Percentiles rank a stretch among this genome's conserved stretches.
Evolutionary conservation across 2,329 filamentous ascomycete species (phyloP).

Genomic region (Colletotrichum destructivum): DNA sequence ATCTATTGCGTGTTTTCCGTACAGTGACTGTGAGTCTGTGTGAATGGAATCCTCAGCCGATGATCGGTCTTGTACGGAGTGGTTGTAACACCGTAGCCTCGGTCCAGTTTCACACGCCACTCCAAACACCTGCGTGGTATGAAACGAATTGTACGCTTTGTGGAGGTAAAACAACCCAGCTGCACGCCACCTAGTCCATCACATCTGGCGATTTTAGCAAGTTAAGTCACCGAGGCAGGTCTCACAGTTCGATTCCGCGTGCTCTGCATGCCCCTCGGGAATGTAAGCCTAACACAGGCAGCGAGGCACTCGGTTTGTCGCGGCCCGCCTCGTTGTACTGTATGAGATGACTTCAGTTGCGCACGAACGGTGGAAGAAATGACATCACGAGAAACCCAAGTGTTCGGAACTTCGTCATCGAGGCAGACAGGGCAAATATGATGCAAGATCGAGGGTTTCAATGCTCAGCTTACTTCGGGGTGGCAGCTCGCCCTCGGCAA

Average conservation of each 20-base stretch:
- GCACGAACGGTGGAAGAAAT: slow-evolving; percentile 4
- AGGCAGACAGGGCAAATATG: slow-evolving; percentile 2
- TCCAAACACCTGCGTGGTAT: not conserved
- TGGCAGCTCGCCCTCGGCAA: not conserved
- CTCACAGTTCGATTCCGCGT: not conserved
- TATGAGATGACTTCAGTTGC: not conserved
- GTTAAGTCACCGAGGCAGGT: not conserved
- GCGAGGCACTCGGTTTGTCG: not conserved
- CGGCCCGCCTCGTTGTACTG: not conserved
- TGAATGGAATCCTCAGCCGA: not conserved
- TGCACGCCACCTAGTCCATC: no score
- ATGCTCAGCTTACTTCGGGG: no score
- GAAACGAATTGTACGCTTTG: not conserved
- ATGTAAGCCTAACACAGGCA: not conserved
- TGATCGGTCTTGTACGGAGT: slow-evolving; percentile 1
- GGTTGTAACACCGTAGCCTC: not conserved
- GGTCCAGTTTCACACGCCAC: slow-evolving; percentile 16
- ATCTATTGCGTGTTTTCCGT: no score
- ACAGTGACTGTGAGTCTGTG: no score
- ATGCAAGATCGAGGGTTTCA: not conserved
- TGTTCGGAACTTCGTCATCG: slow-evolving; percentile 25
- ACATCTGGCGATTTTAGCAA: not conserved
- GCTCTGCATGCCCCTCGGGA: no score
- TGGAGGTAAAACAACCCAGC: no score
- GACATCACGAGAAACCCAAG: slow-evolving; percentile 26